Percentiles rank a stretch among this genome's conserved stretches.
These are phyloP conservation scores for Zalaria obscura DNA, from an alignment of 2,329 filamentous ascomycete genomes.

Conservation along the genomic window DNA sequence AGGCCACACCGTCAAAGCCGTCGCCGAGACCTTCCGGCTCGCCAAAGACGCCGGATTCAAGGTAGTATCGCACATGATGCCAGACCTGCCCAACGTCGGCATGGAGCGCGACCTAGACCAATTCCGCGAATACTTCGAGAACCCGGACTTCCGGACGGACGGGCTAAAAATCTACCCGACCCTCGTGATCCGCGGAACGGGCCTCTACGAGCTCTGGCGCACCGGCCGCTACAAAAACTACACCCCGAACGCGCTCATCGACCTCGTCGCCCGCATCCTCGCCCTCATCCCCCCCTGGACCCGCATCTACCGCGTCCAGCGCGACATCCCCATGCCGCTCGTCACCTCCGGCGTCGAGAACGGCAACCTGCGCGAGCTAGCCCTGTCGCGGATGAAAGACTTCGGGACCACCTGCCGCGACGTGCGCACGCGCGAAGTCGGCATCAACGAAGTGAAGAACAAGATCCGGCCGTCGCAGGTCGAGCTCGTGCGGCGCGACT, in stretches of 20 bases:
- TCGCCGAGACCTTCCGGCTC: constrained; percentile 93
- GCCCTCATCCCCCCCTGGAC: constrained; percentile 95
- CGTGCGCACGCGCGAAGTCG: constrained; percentile 89
- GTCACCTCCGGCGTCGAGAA: constrained; percentile 99
- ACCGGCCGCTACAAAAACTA: constrained; percentile 98
- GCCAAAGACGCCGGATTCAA: constrained; percentile 98
- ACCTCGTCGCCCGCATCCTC: constrained; percentile 90
- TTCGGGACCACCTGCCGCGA: constrained; percentile 96
- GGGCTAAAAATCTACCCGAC: constrained; percentile 97
- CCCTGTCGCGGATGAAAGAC: constrained; percentile 95
- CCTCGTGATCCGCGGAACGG: constrained; percentile 89
- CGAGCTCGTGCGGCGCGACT: constrained; percentile 86
- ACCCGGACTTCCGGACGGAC: constrained; percentile 88
- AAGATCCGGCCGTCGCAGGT: constrained; percentile 95
- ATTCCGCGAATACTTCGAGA: constrained; percentile 96
- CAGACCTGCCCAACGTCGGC: constrained; percentile 90
- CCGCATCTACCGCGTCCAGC: constrained; percentile 92
- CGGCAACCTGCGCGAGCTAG: constrained; percentile 85
- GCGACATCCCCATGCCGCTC: constrained; percentile 98
- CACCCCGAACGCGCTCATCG: constrained; percentile 89
- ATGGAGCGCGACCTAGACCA: constrained; percentile 97
- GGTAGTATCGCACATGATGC: constrained; percentile 99
- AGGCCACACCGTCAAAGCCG: constrained; percentile 87
- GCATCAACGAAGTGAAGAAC: constrained; percentile 98
- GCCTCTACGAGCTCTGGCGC: constrained; percentile 92